Base-by-base conservation (phyloP, 257 asterid species). In the Ballota nigra region DNA sequence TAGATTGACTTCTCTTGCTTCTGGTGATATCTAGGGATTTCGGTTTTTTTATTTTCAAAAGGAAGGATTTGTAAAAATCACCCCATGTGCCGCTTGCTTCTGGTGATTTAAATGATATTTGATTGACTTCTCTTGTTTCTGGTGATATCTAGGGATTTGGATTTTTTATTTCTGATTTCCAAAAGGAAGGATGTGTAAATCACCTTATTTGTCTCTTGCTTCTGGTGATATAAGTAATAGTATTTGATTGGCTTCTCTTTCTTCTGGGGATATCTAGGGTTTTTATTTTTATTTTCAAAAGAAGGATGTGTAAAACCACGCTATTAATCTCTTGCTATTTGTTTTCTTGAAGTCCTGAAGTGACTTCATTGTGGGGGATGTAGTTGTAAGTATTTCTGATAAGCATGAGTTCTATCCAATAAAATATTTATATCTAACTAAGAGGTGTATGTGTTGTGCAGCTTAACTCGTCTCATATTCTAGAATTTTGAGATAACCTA, bases 291-390 rank as follows among this genome's bases (percentile, higher is more conserved):
- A 29, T 3, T 29, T 29, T 29, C 5, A 29, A 29, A 28, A 29
- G 5, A 49, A n/a, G 24, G 57, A 6, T 49, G 24, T 49, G 51
- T 43, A 12, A 12, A n/a, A n/a, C n/a, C n/a, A n/a, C n/a, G n/a
- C n/a, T n/a, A n/a, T n/a, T 29, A 4, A 29, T 19, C 26, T 51
- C 13, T 19, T 52, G 20, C 43, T 26, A 15, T 57, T 70, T 23
- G 22, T 23, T 57, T 70, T 70, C 8, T 58, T 70, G 20, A 57
- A 36, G 45, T 70, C 57, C 19, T 38, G 43, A 24, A 57, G 52
- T 41, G 61, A 16, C 57, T 58, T 2, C n/a, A 56, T 24, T 19
- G 26, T 49, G 49, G 49, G 51, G 29, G 19, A 11, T 9, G 52
- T 24, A 16, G 36, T 16, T 52, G n/a, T 20, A 12, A 11, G n/a